phyloP scores from a whole-genome alignment of 163 green algal species.

The Botryococcus braunii region DNA sequence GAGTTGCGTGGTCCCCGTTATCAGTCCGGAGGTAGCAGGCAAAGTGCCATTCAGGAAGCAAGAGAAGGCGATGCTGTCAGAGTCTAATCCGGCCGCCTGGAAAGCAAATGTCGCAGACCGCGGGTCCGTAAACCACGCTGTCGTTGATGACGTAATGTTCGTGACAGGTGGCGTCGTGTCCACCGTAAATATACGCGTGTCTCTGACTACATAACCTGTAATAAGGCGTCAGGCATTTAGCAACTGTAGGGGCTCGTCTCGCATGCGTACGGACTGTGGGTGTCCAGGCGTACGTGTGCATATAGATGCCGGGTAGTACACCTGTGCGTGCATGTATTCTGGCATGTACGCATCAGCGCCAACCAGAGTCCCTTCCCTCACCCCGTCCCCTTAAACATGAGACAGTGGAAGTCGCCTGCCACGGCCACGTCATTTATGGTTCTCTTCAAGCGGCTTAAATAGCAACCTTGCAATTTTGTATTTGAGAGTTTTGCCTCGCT shows the following conservation, averaged over 20 bases:
- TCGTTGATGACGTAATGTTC: neutral
- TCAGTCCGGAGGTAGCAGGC: no score
- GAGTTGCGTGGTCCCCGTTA: no score
- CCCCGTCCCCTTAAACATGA: neutral
- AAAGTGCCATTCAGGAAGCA: slow-evolving; percentile 17
- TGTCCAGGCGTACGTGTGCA: neutral
- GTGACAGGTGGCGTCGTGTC: neutral
- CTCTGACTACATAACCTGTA: slow-evolving; percentile 6
- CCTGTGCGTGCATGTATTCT: neutral
- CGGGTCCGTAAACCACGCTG: neutral
- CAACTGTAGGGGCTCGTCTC: no score
- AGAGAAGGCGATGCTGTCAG: slow-evolving; percentile 12
- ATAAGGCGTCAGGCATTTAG: neutral
- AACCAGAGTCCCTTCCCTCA: neutral
- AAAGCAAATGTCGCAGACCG: slow-evolving; percentile 13
- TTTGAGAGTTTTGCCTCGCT: no score
- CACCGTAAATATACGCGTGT: slow-evolving; percentile 8
- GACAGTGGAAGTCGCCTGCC: no score
- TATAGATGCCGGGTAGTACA: neutral
- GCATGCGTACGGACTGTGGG: neutral
- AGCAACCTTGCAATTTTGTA: no score
- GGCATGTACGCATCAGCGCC: neutral
- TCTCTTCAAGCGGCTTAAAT: no score
- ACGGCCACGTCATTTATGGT: no score
- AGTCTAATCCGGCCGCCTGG: slow-evolving; percentile 16